Evolutionary conservation across 78 protist genomes (phyloP).

Genomic region (Dictyostelium citrinum): DNA sequence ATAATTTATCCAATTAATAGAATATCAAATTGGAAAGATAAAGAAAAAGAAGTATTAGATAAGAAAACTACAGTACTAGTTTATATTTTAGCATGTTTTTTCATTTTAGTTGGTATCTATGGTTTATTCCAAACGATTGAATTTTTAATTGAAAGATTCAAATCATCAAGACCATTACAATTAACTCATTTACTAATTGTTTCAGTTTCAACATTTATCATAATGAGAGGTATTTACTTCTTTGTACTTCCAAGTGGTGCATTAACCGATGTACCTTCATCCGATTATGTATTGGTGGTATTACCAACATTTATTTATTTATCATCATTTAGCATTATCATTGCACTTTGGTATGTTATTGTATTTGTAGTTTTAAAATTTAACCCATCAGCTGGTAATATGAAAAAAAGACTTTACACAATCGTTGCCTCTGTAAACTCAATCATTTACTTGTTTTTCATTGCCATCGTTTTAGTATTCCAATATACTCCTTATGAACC

Average conservation of each 20-base stretch:
- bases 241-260: conserved; percentile 23
- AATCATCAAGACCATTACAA: neutral
- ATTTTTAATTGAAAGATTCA: neutral
- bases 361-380: neutral
- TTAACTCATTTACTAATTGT: conserved; percentile 4
- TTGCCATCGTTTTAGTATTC: conserved; percentile 27
- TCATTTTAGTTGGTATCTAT: neutral
- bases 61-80: neutral
- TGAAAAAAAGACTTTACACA: neutral
- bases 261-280: neutral
- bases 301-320: conserved; percentile 49
- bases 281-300: conserved; percentile 28
- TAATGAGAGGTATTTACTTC: conserved; percentile 29
- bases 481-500: neutral
- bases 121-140: conserved; percentile 5
- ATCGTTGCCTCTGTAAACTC: neutral
- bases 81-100: conserved; percentile 5
- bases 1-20: neutral
- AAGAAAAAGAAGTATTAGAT: neutral
- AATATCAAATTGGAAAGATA: neutral
- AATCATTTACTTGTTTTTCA: conserved; percentile 17
- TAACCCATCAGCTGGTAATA: neutral
- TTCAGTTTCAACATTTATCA: conserved; percentile 1
- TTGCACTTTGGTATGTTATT: conserved; percentile 35
- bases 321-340: conserved; percentile 3